Base-by-base conservation (phyloP, 306 rosid species). In the Cicer yamashitae region DNA sequence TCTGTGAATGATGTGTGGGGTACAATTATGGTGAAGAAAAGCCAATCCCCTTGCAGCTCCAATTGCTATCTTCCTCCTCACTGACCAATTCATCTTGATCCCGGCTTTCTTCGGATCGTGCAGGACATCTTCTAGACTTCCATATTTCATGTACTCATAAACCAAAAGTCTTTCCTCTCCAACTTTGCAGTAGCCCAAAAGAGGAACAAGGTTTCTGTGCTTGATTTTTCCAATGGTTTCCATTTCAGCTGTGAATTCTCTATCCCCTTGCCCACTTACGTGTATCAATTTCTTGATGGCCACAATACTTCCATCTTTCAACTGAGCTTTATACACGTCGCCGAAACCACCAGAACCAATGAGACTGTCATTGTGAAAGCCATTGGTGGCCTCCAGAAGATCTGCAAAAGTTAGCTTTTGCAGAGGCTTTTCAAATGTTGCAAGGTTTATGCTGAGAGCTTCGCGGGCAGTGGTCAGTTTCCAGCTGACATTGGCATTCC, bases 171-270 rank as follows among this genome's bases (percentile, higher is more conserved):
- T 86, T 80, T 96, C 99, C 34, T 96, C 99, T 20, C 90, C 91
- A 39, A 92, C 98, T 70, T 92, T 96, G 83, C 99, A 96, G 83
- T 92, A 94, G 6, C 99, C 99, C 20, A 94, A 88, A 39, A 94
- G 93, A 10, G 99, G 93, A 60, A 92, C 99, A 7, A 96, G 90
- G 81, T 96, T 96, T 67, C 98, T 80, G 82, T 96, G 97, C 84
- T 96, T 96, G 89, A 96, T 90, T 79, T 90, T 92, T 74, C 99
- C 99, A 18, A 96, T 96, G 34, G 99, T 96, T 81, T 96, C 99
- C 99, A 96, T 96, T 69, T 96, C 99, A 25, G 99, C 99, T 8
- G 96, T 96, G 89, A 92, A 96, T 70, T 96, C 98, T 9, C 99
- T 82, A 80, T 96, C 99, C 46, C 99, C 99, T 78, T 96, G 99